phyloP scores from a whole-genome alignment of 306 rosid species.

The Mimosa bimucronata region DNA sequence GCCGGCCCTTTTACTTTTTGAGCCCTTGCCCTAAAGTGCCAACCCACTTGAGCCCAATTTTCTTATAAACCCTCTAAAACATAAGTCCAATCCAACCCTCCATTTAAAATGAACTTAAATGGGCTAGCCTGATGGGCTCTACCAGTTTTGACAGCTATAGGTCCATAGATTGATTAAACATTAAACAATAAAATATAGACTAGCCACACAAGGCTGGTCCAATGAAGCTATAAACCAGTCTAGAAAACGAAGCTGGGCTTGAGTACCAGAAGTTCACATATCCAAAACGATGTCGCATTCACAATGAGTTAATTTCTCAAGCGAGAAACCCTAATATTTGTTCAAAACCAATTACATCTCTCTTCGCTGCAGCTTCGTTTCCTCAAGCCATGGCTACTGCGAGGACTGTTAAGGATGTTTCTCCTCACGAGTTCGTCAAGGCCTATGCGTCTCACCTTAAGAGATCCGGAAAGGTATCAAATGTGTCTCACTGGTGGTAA shows the following conservation, averaged over 20 bases:
- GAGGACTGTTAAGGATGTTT: constrained; percentile 42
- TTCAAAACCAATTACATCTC: not conserved
- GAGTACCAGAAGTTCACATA: not conserved
- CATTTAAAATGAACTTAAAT: too few relatives aligned
- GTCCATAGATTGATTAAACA: too few relatives aligned
- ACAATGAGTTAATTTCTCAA: not conserved
- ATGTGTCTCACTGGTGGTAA: not conserved
- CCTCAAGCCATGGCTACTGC: constrained; percentile 36
- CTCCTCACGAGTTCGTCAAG: constrained; percentile 45
- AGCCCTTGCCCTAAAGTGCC: too few relatives aligned
- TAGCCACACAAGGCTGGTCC: too few relatives aligned
- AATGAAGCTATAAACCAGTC: not conserved
- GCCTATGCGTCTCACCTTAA: constrained; percentile 44
- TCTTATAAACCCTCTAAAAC: too few relatives aligned
- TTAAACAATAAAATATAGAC: too few relatives aligned
- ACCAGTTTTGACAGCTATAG: too few relatives aligned
- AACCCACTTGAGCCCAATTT: too few relatives aligned
- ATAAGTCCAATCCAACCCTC: too few relatives aligned
- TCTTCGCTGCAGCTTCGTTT: constrained; percentile 18
- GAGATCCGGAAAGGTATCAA: constrained; percentile 42
- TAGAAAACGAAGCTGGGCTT: not conserved
- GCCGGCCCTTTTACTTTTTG: too few relatives aligned
- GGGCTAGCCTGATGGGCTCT: too few relatives aligned
- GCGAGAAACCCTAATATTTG: not conserved
- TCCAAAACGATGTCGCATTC: not conserved